Evolutionary conservation across 1,139 yeast species (phyloP).

Genomic region (Hansenula sp.): DNA sequence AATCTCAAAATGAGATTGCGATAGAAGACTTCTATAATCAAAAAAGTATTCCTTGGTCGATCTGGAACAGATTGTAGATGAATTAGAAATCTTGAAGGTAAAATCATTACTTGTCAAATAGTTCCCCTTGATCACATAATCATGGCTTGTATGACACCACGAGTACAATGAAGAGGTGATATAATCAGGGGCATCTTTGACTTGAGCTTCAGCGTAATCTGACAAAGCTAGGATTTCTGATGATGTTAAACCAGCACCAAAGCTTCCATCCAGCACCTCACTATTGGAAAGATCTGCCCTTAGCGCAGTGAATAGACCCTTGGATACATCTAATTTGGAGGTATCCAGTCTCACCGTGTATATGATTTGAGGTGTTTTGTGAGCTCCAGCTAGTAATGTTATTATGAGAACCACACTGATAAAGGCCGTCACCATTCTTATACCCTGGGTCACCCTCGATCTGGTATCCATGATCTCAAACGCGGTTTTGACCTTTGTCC

Average conservation of each 20-base stretch:
- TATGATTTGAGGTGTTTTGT: slow-evolving; percentile 21
- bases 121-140: not conserved
- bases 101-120: not conserved
- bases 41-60: slow-evolving; percentile 26
- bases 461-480: slow-evolving; percentile 2
- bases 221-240: slow-evolving; percentile 47
- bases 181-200: slow-evolving; percentile 49
- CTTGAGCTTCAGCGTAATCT: slow-evolving; percentile 43
- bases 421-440: not conserved
- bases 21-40: slow-evolving; percentile 42
- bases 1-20: slow-evolving; percentile 36
- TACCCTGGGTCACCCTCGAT: slow-evolving; percentile 1
- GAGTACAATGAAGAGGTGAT: slow-evolving; percentile 38
- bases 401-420: slow-evolving; percentile 22
- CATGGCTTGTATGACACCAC: slow-evolving; percentile 34
- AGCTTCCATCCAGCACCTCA: slow-evolving; percentile 15
- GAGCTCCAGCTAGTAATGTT: slow-evolving; percentile 30
- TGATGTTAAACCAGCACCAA: slow-evolving; percentile 45
- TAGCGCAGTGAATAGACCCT: slow-evolving; percentile 47
- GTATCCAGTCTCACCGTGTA: slow-evolving; percentile 43
- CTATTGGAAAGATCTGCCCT: slow-evolving; percentile 27
- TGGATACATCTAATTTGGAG: slow-evolving; percentile 46
- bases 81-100: slow-evolving; percentile 7
- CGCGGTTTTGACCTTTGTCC: not conserved
- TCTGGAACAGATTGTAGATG: not conserved